Percentiles rank a stretch among this genome's conserved stretches.
phyloP scores from a whole-genome alignment of 352 stramenopile genomes.

The Sclerospora graminicola region DNA sequence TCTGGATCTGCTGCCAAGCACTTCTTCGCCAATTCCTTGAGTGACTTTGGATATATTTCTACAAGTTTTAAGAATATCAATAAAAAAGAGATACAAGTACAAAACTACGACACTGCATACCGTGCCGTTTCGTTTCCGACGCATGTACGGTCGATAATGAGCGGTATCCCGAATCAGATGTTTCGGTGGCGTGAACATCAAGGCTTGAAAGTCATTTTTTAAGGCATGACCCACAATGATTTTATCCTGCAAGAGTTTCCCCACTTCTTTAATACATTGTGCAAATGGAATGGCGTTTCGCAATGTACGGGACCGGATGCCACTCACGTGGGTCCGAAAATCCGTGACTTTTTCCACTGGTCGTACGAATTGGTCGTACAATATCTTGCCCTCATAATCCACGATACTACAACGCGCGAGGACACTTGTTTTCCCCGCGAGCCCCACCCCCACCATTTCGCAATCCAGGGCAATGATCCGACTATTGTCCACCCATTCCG shows the following conservation, averaged over 20 bases:
- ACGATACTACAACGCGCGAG: conserved; percentile 83
- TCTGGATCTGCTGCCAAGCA: conserved; percentile 62
- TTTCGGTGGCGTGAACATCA: conserved; percentile 80
- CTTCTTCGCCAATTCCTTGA: conserved; percentile 69
- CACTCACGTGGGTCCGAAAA: conserved; percentile 80
- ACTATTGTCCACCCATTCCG: conserved; percentile 72
- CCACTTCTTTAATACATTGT: conserved; percentile 76
- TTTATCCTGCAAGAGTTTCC: conserved; percentile 70
- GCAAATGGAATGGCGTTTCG: conserved; percentile 71
- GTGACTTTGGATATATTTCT: conserved; percentile 84
- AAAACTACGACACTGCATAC: conserved; percentile 19
- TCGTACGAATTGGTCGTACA: conserved; percentile 80
- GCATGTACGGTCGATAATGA: conserved; percentile 81
- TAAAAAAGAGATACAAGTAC: not conserved
- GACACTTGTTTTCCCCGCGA: conserved; percentile 67
- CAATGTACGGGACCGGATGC: conserved; percentile 57
- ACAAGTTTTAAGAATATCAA: not conserved
- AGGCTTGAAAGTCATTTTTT: conserved; percentile 80
- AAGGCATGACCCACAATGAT: conserved; percentile 76
- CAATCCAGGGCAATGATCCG: conserved; percentile 82
- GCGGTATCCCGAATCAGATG: conserved; percentile 73
- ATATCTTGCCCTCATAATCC: conserved; percentile 68
- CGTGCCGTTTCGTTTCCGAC: conserved; percentile 74
- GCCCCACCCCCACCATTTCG: conserved; percentile 80
- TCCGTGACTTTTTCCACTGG: conserved; percentile 81